Evolutionary conservation across 2,329 filamentous ascomycete genomes (phyloP).

Genomic region (Verticillium nubilum): DNA sequence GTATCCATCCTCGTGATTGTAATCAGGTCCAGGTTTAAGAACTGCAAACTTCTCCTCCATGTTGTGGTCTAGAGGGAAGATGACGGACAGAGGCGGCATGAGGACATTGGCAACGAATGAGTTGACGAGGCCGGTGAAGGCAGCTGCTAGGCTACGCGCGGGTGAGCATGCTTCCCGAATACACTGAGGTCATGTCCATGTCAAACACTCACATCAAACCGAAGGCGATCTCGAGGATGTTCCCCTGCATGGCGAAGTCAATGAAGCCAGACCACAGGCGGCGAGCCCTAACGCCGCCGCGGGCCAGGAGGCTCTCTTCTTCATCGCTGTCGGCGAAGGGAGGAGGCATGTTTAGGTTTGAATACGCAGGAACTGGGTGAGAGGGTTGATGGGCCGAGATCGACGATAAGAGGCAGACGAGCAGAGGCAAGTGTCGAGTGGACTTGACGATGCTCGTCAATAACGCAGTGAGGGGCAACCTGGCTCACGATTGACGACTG

Average conservation of each 20-base stretch:
- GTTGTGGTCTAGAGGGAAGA: conserved; percentile 65
- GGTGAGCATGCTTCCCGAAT: background rate
- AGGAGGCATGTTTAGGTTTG: conserved; percentile 20
- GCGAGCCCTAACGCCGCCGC: conserved; percentile 40
- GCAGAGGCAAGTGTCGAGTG: too few species aligned
- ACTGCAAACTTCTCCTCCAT: conserved; percentile 71
- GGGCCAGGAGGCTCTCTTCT: conserved; percentile 38
- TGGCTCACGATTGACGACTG: too few species aligned
- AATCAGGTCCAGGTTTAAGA: conserved; percentile 51
- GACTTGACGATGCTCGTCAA: too few species aligned
- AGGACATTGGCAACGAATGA: conserved; percentile 67
- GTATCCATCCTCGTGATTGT: conserved; percentile 49
- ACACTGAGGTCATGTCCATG: background rate
- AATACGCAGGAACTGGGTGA: background rate
- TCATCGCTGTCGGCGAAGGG: conserved; percentile 22
- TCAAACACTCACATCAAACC: conserved; percentile 62
- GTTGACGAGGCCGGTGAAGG: conserved; percentile 67
- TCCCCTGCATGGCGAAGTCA: conserved; percentile 69
- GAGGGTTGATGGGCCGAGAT: background rate
- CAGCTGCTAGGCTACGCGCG: conserved; percentile 53
- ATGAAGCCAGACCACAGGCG: conserved; percentile 58
- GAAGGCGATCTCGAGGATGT: conserved; percentile 70
- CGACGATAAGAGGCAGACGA: background rate
- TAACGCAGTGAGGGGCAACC: too few species aligned
- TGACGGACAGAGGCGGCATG: conserved; percentile 62